Evolutionary conservation across 2,329 filamentous ascomycete species (phyloP), one percentile per base, ranked within the genome.

Genomic region (Pseudogymnoascus sp.): DNA sequence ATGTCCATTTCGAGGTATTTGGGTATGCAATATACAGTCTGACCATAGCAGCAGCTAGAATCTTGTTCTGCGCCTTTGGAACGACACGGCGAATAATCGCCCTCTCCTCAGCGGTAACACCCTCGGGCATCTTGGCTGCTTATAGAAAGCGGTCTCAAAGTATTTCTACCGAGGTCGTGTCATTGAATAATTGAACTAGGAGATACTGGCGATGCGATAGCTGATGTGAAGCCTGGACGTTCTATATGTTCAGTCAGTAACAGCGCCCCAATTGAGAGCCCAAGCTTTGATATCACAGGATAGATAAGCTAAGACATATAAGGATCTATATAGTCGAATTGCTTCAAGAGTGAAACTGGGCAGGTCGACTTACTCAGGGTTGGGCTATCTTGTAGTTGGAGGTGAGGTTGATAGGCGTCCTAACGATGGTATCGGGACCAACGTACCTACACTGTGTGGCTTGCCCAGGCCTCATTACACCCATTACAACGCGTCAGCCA

Each of bases 61-160:
- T 97, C 80, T 97, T 97, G 84, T 97, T 99, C 69, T 86, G 85
- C 64, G 90, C 84, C 74, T 95, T 96, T 63, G 94, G 92, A 59
- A 99, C 90, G 67, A 87, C 88, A 72, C 94, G 87, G 79, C 95
- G 95, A 75, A 99, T 92, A 63, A 86, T 95, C 76, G 95, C 89
- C 81, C 95, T 96, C 78, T 99, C 94, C 70, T 92, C 88, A 70
- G 96, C 92, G 72, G 81, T 89, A 61, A 99, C 83, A 65, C 95
- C 70, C 7, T 70, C 70, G 61, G 69, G 69, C 70, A 72, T 72
- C 23, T 62, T 67, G 58, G 55, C 58, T 61, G 57, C 37, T 64
- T 23, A 10, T 52, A 26, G 45, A 30, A 52, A 15, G n/a, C 45
- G 30, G 30, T 52, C 26, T 52, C 15, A 30, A 18, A 18, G 45